Evolutionary conservation across 2,329 filamentous ascomycete species (phyloP).

Genomic region (Lasiodiplodia sp.): DNA sequence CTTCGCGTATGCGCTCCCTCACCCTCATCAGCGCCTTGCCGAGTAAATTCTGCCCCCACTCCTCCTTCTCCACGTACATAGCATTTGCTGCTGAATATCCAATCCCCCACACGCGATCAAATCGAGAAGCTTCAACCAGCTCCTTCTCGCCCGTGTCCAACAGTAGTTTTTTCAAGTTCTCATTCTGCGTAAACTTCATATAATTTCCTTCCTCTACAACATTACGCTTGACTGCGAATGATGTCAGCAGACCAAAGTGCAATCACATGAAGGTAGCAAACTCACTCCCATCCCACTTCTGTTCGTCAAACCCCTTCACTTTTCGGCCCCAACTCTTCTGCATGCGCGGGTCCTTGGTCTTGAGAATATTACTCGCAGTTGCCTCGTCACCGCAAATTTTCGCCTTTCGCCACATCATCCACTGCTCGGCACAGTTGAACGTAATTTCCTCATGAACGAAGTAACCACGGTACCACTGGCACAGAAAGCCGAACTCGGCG

Average conservation of each 20-base stretch:
- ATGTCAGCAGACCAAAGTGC: not conserved
- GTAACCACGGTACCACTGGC: constrained; percentile 66
- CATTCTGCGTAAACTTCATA: constrained; percentile 59
- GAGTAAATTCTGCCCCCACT: constrained; percentile 71
- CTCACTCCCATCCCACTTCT: constrained; percentile 56
- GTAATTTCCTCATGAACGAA: constrained; percentile 51
- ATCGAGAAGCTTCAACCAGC: constrained; percentile 58
- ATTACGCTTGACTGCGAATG: constrained; percentile 19
- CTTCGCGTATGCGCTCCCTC: constrained; percentile 55
- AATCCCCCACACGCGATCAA: constrained; percentile 71
- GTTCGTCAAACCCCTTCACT: constrained; percentile 61
- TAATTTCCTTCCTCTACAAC: constrained; percentile 67
- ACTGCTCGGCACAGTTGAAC: constrained; percentile 54
- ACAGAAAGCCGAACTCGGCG: constrained; percentile 63
- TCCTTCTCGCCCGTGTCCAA: constrained; percentile 66
- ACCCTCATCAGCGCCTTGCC: constrained; percentile 69
- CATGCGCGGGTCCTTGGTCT: constrained; percentile 53
- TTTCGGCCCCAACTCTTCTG: constrained; percentile 64
- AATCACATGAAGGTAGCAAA: not conserved
- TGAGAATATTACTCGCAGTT: constrained; percentile 52
- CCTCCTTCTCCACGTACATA: constrained; percentile 44
- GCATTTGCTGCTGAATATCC: constrained; percentile 61
- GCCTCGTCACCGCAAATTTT: constrained; percentile 50
- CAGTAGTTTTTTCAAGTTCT: constrained; percentile 56
- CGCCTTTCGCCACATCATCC: constrained; percentile 59